These are phyloP conservation scores for Fusarium drepaniforme DNA, from an alignment of 2,329 filamentous ascomycete species.

Conservation along the genomic window DNA sequence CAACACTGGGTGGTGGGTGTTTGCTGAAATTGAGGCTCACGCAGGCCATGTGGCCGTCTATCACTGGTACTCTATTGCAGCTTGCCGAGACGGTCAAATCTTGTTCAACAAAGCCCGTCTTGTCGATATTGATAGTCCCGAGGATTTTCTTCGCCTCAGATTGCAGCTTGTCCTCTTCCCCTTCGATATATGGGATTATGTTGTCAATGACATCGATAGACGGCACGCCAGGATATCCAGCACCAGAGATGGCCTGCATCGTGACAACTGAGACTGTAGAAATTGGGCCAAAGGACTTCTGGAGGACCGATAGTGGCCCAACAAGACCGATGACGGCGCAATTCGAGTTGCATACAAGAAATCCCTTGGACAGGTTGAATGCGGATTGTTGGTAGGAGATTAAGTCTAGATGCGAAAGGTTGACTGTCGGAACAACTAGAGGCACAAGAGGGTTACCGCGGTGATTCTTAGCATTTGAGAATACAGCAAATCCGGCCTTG, in stretches of 20 bases:
- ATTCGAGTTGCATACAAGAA: conserved; percentile 98
- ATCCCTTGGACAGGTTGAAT: conserved; percentile 82
- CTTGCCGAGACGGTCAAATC: conserved; percentile 83
- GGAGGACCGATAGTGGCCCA: conserved; percentile 92
- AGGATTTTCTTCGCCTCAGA: conserved; percentile 96
- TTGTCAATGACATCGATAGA: conserved; percentile 98
- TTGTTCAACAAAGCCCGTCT: conserved; percentile 83
- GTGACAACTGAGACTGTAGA: conserved; percentile 84
- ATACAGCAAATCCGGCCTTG: conserved; percentile 88
- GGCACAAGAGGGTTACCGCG: conserved; percentile 90
- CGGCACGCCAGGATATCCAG: conserved; percentile 89
- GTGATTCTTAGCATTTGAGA: conserved; percentile 99
- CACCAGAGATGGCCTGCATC: conserved; percentile 93
- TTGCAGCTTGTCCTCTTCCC: conserved; percentile 97
- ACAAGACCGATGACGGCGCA: conserved; percentile 97
- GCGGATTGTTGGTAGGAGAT: conserved; percentile 87
- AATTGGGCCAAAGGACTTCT: conserved; percentile 86
- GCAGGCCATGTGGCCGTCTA: conserved; percentile 94
- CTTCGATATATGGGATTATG: conserved; percentile 91
- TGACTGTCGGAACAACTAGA: conserved; percentile 94
- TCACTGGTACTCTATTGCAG: conserved; percentile 94
- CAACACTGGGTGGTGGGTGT: conserved; percentile 78
- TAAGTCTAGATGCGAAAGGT: conserved; percentile 86
- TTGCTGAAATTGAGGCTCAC: conserved; percentile 86
- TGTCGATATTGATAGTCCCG: conserved; percentile 76